Evolutionary conservation across 108 stramenopile species (phyloP).

Genomic region (Parmales sp.): DNA sequence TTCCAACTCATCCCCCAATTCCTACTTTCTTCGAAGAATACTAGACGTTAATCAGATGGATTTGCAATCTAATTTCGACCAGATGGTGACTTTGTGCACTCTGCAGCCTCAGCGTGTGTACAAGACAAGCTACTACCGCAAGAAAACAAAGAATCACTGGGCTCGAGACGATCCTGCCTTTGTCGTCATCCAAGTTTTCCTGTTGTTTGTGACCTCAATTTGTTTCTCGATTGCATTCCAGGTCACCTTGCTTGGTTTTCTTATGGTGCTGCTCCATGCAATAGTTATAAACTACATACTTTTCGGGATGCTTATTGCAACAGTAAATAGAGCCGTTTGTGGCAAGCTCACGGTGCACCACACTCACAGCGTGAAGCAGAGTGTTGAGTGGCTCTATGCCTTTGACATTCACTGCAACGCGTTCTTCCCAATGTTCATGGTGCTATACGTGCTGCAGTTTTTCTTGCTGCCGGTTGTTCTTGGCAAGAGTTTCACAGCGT

Average conservation of each 20-base stretch:
- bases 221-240: constrained; percentile 68
- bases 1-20: too few species aligned
- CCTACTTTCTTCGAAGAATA: too few species aligned
- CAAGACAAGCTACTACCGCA: constrained; percentile 78
- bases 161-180: constrained; percentile 97
- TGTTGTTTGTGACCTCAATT: constrained; percentile 62
- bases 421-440: constrained; percentile 83
- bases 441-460: constrained; percentile 86
- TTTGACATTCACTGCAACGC: constrained; percentile 98
- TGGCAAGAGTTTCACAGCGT: constrained; percentile 54
- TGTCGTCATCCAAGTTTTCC: constrained; percentile 68
- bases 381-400: constrained; percentile 94
- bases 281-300: constrained; percentile 36
- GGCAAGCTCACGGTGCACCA: constrained; percentile 26
- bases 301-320: constrained; percentile 34
- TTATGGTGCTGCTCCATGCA: constrained; percentile 24
- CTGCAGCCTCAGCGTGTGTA: constrained; percentile 61
- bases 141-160: constrained; percentile 96
- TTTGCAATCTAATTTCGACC: constrained; percentile 69
- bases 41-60: too few species aligned
- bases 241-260: constrained; percentile 26
- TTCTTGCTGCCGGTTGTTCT: constrained; percentile 85
- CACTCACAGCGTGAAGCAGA: constrained; percentile 70
- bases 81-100: constrained; percentile 66
- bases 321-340: constrained; percentile 28